Evolutionary conservation across 306 rosid genomes (phyloP).

Genomic region (Macrotyloma uniflorum): DNA sequence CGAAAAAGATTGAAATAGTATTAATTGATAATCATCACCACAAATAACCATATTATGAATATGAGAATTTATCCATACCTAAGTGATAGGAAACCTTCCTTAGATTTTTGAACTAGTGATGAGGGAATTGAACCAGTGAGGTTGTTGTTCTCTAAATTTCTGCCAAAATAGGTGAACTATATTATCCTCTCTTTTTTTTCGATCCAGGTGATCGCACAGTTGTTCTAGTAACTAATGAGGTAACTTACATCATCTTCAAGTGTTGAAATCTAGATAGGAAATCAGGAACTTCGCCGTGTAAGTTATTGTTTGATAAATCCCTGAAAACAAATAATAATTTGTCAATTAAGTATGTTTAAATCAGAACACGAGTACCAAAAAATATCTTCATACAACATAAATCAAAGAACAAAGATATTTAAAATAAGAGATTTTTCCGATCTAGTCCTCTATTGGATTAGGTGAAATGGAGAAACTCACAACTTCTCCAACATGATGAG

Average conservation of each 20-base stretch:
- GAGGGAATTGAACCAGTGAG: slow-evolving; percentile 44
- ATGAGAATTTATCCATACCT: slow-evolving; percentile 35
- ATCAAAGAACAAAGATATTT: neutral
- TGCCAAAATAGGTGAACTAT: slow-evolving; percentile 20
- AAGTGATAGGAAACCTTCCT: slow-evolving; percentile 32
- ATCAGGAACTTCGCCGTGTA: slow-evolving; percentile 39
- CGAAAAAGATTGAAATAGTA: neutral
- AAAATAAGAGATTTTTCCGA: neutral
- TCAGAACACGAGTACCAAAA: neutral
- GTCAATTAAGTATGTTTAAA: neutral
- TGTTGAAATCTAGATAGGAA: slow-evolving; percentile 29
- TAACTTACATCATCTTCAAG: slow-evolving; percentile 47
- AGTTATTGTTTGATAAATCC: slow-evolving; percentile 59
- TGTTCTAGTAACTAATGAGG: neutral
- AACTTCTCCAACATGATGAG: slow-evolving; percentile 48
- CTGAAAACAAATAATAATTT: slow-evolving; percentile 33
- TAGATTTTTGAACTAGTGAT: slow-evolving; percentile 33
- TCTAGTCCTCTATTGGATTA: neutral
- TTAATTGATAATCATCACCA: neutral
- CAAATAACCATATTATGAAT: neutral
- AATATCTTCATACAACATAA: neutral
- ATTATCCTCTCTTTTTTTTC: neutral
- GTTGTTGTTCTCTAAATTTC: slow-evolving; percentile 52
- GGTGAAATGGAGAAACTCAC: slow-evolving; percentile 32
- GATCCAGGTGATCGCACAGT: neutral